A percentile compares a stretch with the other conserved stretches of the same genome.
These are phyloP conservation scores for Astragalus membranaceus DNA, from an alignment of 306 rosid genomes.

Conservation along the genomic window DNA sequence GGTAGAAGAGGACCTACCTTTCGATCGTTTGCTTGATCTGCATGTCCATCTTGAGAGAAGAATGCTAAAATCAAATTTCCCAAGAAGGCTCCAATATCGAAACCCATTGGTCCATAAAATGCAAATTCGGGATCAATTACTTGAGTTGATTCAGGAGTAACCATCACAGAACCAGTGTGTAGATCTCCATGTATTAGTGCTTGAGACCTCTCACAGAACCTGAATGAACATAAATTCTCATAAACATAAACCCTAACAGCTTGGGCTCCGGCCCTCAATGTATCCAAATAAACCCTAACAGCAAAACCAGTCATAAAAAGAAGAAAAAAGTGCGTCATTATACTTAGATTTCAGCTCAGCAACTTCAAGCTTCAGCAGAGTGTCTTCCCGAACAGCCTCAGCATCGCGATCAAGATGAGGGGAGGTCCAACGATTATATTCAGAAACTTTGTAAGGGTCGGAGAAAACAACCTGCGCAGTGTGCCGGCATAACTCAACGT, in stretches of 20 bases:
- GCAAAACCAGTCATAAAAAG: background rate
- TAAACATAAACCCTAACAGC: background rate
- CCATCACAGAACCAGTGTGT: constrained; percentile 90
- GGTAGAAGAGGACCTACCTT: constrained; percentile 36
- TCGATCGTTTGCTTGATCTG: constrained; percentile 58
- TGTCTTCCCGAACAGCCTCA: constrained; percentile 77
- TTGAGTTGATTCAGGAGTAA: constrained; percentile 75
- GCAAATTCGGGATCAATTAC: constrained; percentile 93
- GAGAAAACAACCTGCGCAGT: constrained; percentile 93
- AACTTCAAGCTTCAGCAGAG: constrained; percentile 70
- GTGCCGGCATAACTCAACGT: constrained; percentile 81
- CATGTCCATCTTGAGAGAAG: constrained; percentile 94
- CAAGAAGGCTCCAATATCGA: constrained; percentile 78
- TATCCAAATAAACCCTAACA: too few species aligned
- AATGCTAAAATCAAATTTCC: constrained; percentile 87
- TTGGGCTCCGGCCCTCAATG: too few species aligned
- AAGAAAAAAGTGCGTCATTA: background rate
- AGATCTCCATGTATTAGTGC: constrained; percentile 92
- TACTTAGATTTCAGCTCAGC: constrained; percentile 86
- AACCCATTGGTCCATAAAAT: constrained; percentile 95
- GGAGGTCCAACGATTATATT: constrained; percentile 66
- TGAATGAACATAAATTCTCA: constrained; percentile 23
- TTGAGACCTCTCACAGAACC: constrained; percentile 86
- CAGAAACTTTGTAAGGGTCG: constrained; percentile 82
- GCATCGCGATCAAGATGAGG: constrained; percentile 82